These are phyloP conservation scores for Cicer pinnatifidum DNA, from an alignment of 306 rosid species.

Conservation along the genomic window DNA sequence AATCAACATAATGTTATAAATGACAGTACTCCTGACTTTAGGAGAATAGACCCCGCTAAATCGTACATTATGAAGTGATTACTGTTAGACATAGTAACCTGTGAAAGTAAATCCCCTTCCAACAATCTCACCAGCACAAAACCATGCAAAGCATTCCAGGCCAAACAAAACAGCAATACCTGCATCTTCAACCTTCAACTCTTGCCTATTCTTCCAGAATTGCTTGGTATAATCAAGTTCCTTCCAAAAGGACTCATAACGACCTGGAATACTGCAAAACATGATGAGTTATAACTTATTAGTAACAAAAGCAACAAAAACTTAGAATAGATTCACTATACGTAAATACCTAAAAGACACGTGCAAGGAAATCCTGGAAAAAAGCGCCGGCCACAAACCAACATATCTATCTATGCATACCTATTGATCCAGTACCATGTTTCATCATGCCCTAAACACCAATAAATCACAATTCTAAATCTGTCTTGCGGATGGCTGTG, in stretches of 20 bases:
- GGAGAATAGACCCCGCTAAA: conserved; percentile 46
- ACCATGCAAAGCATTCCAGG: conserved; percentile 87
- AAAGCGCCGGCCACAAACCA: not conserved
- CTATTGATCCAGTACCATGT: conserved; percentile 13
- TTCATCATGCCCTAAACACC: not conserved
- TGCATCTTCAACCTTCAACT: conserved; percentile 82
- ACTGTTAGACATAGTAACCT: conserved; percentile 71
- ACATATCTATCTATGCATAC: not conserved
- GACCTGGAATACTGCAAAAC: conserved; percentile 70
- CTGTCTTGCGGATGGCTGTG: not conserved
- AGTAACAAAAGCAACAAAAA: not conserved
- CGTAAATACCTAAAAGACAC: not conserved
- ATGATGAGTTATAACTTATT: conserved; percentile 25
- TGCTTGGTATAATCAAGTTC: conserved; percentile 77
- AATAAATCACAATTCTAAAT: not conserved
- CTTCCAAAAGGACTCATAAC: conserved; percentile 66
- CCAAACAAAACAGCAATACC: conserved; percentile 84
- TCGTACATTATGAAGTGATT: conserved; percentile 39
- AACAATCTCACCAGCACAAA: conserved; percentile 77
- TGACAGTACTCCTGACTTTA: conserved; percentile 46
- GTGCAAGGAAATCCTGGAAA: conserved; percentile 16
- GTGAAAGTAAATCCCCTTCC: conserved; percentile 94
- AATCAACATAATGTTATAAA: conserved; percentile 52
- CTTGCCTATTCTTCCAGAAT: conserved; percentile 74
- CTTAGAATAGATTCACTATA: not conserved